Percentiles rank a stretch among this genome's conserved stretches.
These are phyloP conservation scores for Lanzia echinophila DNA, from an alignment of 2,329 filamentous ascomycete genomes.

Conservation along the genomic window DNA sequence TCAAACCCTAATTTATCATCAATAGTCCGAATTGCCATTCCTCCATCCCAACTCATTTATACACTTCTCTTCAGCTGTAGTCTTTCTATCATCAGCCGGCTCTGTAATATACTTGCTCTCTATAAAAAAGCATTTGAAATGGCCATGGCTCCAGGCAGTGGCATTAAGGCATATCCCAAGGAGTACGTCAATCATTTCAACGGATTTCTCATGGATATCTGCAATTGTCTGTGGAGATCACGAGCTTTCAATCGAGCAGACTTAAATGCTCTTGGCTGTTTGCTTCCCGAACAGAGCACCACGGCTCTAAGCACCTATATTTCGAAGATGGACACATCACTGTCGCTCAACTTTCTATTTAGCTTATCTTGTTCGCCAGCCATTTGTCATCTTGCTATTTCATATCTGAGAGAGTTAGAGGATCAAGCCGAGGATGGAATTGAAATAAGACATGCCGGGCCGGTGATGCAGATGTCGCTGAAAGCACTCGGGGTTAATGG, in stretches of 20 bases:
- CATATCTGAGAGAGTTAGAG: constrained; percentile 50
- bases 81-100: constrained; percentile 56
- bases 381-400: constrained; percentile 49
- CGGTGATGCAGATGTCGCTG: constrained; percentile 63
- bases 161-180: constrained; percentile 43
- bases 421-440: constrained; percentile 42
- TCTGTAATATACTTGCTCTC: constrained; percentile 60
- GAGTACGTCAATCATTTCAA: constrained; percentile 67
- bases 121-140: constrained; percentile 72
- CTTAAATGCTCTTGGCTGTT: constrained; percentile 49
- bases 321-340: constrained; percentile 39
- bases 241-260: constrained; percentile 63
- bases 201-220: constrained; percentile 78
- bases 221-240: constrained; percentile 75
- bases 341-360: constrained; percentile 45
- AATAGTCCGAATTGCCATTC: constrained; percentile 60
- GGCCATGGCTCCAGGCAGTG: constrained; percentile 42
- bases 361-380: constrained; percentile 53
- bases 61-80: constrained; percentile 61
- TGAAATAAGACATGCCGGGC: constrained; percentile 52
- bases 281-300: constrained; percentile 39
- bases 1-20: constrained; percentile 44
- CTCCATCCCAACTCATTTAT: constrained; percentile 62
- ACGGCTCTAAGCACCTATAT: constrained; percentile 45
- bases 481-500: constrained; percentile 55